Base-by-base conservation (phyloP, 2,329 filamentous ascomycete species). In the Xylaria hypoxylon region DNA sequence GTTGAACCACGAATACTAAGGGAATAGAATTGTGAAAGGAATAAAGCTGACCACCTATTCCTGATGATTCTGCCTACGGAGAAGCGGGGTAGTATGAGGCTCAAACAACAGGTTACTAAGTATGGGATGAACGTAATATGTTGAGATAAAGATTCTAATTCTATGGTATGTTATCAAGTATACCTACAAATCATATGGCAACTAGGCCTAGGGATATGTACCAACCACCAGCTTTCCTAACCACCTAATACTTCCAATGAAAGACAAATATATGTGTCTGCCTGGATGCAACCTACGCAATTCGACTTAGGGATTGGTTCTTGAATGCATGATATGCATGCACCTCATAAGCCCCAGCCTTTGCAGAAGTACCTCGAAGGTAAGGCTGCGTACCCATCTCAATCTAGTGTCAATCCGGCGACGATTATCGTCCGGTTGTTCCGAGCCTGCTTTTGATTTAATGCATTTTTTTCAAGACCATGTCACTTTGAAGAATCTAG, bases 291-390 rank as follows among this genome's bases (percentile, higher is more conserved):
- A 61, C 38, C 15, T 42, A 4, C 2, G 10, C 15, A 2, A n/a
- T 31, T 31, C 7, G 38, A 35, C 15, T 33, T 33, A 17, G 5
- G 40, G 24, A 44, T 40, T 52, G 24, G 58, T 33, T 24, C 47
- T 24, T 33, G 35, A 52, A 24, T 42, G 47, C 58, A 52, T 60
- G 13, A 22, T 40, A 53, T 47, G 38, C 42, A 61, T 53, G 38
- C 48, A 22, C 26, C 38, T n/a, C 24, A 38, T 61, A 61, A 61
- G 58, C 58, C 35, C 26, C 56, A 58, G 42, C 31, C n/a, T 52
- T 52, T 35, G 10, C 31, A 11, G 10, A 57, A 45, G 24, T 31
- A 17, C 35, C 24, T 33, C 22, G 5, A 17, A 45, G 15, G 53
- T 33, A 45, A 57, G 53, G 35, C 47, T 44, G 57, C 33, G 11